Conservation (phyloP, 257 asterid species). For the Salvia miltiorrhiza region DNA sequence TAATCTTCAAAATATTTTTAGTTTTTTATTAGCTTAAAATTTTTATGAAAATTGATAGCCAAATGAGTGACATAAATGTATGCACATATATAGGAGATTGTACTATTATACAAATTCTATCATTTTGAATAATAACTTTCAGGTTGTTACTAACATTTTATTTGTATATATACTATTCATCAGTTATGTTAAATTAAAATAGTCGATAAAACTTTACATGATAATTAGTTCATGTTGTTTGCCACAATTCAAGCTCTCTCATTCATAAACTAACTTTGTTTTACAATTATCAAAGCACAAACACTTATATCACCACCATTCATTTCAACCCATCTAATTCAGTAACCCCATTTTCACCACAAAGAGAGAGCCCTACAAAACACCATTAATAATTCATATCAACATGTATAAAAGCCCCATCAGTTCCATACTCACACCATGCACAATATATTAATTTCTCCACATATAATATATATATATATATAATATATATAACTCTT, state of each 20-base stretch:
- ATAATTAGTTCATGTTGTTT: not conserved
- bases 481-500: not conserved
- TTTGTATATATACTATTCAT: too few species aligned
- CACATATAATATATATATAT: not conserved
- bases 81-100: too few species aligned
- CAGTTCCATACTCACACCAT: not conserved
- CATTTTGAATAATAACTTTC: not conserved
- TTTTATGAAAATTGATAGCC: not conserved
- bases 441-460: slow-evolving; percentile 10
- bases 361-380: slow-evolving; percentile 8
- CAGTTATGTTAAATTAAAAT: not conserved
- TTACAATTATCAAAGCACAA: not conserved
- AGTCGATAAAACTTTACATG: not conserved
- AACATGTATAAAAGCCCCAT: slow-evolving; percentile 32
- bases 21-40: not conserved
- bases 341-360: slow-evolving; percentile 16
- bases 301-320: not conserved
- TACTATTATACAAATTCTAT: too few species aligned
- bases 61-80: too few species aligned
- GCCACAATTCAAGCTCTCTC: slow-evolving; percentile 24
- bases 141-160: not conserved
- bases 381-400: slow-evolving; percentile 3
- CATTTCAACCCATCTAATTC: slow-evolving; percentile 3
- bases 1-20: not conserved
- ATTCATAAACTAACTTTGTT: slow-evolving; percentile 9